phyloP scores from a whole-genome alignment of 495 filamentous ascomycete species.

The Acidiella bohemica region DNA sequence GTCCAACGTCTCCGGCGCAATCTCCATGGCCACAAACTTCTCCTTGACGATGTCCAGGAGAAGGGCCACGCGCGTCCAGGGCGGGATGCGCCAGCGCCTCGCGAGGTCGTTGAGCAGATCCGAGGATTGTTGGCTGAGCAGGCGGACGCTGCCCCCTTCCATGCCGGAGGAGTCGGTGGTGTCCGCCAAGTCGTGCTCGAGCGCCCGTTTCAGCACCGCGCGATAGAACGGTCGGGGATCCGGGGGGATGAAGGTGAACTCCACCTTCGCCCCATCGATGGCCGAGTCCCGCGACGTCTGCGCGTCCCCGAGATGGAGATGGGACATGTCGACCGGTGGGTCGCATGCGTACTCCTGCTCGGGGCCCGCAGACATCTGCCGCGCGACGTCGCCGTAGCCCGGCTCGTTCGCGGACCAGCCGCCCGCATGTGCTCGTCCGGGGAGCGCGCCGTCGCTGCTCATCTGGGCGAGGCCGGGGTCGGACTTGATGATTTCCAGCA shows the following conservation, averaged over 20 bases:
- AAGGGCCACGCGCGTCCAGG: slow-evolving; percentile 62
- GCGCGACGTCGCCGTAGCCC: slow-evolving; percentile 45
- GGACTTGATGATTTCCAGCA: slow-evolving; percentile 73
- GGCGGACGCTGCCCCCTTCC: slow-evolving; percentile 41
- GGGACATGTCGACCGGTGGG: slow-evolving; percentile 62
- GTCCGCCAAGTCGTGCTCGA: slow-evolving; percentile 54
- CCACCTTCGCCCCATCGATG: slow-evolving; percentile 33
- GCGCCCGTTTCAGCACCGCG: slow-evolving; percentile 57
- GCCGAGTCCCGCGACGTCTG: slow-evolving; percentile 27
- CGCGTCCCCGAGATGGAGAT: slow-evolving; percentile 47
- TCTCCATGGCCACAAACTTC: slow-evolving; percentile 77
- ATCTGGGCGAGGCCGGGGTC: slow-evolving; percentile 75
- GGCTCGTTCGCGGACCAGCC: slow-evolving; percentile 33
- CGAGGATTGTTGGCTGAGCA: slow-evolving; percentile 68
- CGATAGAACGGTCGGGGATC: slow-evolving; percentile 74
- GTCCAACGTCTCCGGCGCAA: slow-evolving; percentile 67
- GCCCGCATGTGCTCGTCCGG: slow-evolving; percentile 22
- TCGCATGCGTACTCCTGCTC: slow-evolving; percentile 50
- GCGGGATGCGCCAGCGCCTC: slow-evolving; percentile 80
- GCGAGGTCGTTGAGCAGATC: slow-evolving; percentile 77
- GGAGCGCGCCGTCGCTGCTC: slow-evolving; percentile 31
- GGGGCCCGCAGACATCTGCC: slow-evolving; percentile 37
- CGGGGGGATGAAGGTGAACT: slow-evolving; percentile 76
- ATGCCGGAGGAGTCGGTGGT: slow-evolving; percentile 40
- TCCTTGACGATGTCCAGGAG: slow-evolving; percentile 74